Evolutionary conservation across 2,329 filamentous ascomycete species (phyloP), one percentile per base, ranked within the genome.

Genomic region (Fusarium sp.): DNA sequence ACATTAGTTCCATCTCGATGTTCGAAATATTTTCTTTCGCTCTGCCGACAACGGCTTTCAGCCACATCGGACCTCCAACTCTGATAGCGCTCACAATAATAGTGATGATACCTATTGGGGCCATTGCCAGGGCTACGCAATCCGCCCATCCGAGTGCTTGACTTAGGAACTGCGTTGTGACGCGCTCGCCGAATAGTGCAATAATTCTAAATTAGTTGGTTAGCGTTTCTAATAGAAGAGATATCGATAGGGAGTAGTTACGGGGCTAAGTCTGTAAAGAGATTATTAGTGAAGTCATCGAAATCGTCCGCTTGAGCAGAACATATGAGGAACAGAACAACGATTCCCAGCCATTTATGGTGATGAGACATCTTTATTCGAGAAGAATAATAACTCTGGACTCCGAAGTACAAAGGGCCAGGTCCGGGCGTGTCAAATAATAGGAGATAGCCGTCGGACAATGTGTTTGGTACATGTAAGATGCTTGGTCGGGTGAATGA

Each of bases 121-220:
- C 82, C 44, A 85, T 75, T 0, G 84, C 80, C n/a, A 86, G 79
- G 6, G 84, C 79, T 4, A 86, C 69, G 45, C 81, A 81, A 46
- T 86, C 85, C 0, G 80, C 69, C 43, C 78, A 73, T 4, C 74
- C 78, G 14, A 81, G 75, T 0, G 80, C 79, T 39, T 84, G 78
- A 45, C 81, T 84, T 17, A 86, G 76, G 54, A 83, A 86, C 71
- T 86, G 83, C 68, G 81, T 84, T 0, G 82, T 82, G 7, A 84
- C 78, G 24, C 79, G 76, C 44, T 85, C 83, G 1, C 83, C 84
- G 50, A 86, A 86, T 1, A 75, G 61, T 0, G 70, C 54, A 1
- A 75, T 42, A 5, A 74, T 31, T 34, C 8, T 22, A 17, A 4
- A 6, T 17, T 6, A 22, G 4, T 17, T 5, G 22, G 11, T 15